These are phyloP conservation scores for Pseudogymnoascus pannorum DNA, from an alignment of 2,329 filamentous ascomycete species.

Conservation along the genomic window DNA sequence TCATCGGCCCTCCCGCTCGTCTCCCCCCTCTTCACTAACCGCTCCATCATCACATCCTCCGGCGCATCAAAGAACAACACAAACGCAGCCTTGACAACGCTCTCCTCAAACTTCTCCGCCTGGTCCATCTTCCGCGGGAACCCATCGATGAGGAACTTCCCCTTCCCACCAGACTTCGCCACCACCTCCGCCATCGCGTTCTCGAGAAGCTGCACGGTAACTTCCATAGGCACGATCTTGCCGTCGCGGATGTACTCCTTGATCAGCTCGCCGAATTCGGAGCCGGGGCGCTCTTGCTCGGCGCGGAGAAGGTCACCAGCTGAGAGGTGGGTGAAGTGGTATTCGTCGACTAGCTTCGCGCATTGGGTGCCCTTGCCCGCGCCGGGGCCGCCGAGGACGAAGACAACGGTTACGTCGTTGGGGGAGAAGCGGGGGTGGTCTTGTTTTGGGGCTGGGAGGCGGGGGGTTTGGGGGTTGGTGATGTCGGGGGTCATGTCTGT, in stretches of 20 bases:
- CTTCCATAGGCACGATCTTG: slow-evolving; percentile 96
- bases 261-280: slow-evolving; percentile 88
- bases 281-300: slow-evolving; percentile 81
- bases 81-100: slow-evolving; percentile 74
- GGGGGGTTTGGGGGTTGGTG: slow-evolving; percentile 40
- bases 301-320: slow-evolving; percentile 90
- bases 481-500: slow-evolving; percentile 34
- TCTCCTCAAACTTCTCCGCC: slow-evolving; percentile 84
- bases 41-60: slow-evolving; percentile 77
- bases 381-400: slow-evolving; percentile 91
- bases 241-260: slow-evolving; percentile 89
- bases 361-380: slow-evolving; percentile 97
- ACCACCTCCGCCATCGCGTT: slow-evolving; percentile 80
- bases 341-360: slow-evolving; percentile 75
- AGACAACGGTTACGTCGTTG: slow-evolving; percentile 79
- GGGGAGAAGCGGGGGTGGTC: slow-evolving; percentile 64
- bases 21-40: slow-evolving; percentile 82
- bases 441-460: slow-evolving; percentile 43
- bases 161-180: slow-evolving; percentile 43
- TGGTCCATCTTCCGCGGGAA: slow-evolving; percentile 98
- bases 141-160: slow-evolving; percentile 70
- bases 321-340: slow-evolving; percentile 86
- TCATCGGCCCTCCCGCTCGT: slow-evolving; percentile 88
- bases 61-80: slow-evolving; percentile 94
- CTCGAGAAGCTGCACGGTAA: slow-evolving; percentile 87